Evolutionary conservation across 306 rosid genomes (phyloP), one percentile per base, ranked within the genome.

Genomic region (Pyrus bretschneideri): DNA sequence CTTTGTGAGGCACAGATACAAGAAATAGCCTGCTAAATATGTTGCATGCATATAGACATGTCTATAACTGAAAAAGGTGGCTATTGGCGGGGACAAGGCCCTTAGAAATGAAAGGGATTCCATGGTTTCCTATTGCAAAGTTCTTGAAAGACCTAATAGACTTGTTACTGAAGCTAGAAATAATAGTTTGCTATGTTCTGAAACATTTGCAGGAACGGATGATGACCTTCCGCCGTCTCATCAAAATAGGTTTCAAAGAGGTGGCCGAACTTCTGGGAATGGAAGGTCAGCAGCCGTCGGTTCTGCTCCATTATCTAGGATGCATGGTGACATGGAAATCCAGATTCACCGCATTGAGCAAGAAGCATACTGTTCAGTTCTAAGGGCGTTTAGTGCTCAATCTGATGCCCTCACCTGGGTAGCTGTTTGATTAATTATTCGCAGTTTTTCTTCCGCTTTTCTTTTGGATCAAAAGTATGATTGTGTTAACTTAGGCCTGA

Each of bases 361-460:
- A 79, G 89, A 86, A 83, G 89, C 87, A 3, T 86, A 86, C 51
- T 78, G 85, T 70, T 78, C 89, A 22, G 87, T 86, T 54, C 67
- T 86, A 60, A 87, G 89, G 69, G 89, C 89, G 15, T 86, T 86
- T 72, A 86, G 81, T 81, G 89, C 89, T 58, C 89, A 86, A 81
- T 79, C 87, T 1, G 89, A 86, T 83, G 89, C 89, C 78, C 83
- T 86, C 73, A 81, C 89, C 72, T 86, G 89, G 89, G 89, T 86
- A 60, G n/a, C 42, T 75, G 14, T 75, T 71, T 79, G 76, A 17
- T 79, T 70, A 55, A 9, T 69, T 64, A 46, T 79, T 61, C n/a
- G 17, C 4, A 69, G 52, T 15, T 42, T 35, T 29, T 42, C 25
- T 51, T 81, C 23, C 8, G 6, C 40, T 33, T 30, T 19, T 44